Evolutionary conservation across 2,329 filamentous ascomycete genomes (phyloP).

Genomic region (Thelonectria discophora): DNA sequence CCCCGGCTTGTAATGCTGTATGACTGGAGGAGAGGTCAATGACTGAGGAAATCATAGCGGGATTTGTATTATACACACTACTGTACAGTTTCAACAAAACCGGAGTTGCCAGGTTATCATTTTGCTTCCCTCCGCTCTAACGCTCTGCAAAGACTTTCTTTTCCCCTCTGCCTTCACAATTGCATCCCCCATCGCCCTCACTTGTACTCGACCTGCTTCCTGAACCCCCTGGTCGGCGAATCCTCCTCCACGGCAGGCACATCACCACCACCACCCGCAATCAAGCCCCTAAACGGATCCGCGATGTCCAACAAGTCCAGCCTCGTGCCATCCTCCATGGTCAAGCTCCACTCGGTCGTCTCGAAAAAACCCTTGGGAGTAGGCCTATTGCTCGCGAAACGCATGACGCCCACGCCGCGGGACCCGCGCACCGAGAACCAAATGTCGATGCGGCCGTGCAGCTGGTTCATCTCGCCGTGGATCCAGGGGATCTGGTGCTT

Average conservation of each 20-base stretch:
- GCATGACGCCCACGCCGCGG: slow-evolving; percentile 74
- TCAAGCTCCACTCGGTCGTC: slow-evolving; percentile 90
- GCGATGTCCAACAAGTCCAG: slow-evolving; percentile 78
- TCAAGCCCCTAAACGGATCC: slow-evolving; percentile 71
- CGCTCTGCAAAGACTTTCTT: background rate
- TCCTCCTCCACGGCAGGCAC: slow-evolving; percentile 48
- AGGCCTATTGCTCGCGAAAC: slow-evolving; percentile 79
- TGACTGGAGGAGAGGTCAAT: too few species aligned
- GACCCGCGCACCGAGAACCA: slow-evolving; percentile 86
- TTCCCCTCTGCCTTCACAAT: too few species aligned
- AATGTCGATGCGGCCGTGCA: slow-evolving; percentile 91
- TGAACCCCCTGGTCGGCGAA: slow-evolving; percentile 58
- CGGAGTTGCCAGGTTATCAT: slow-evolving; percentile 38
- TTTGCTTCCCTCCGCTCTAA: slow-evolving; percentile 24
- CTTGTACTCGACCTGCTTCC: slow-evolving; percentile 56
- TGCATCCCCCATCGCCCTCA: slow-evolving; percentile 17
- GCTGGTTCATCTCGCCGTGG: slow-evolving; percentile 87
- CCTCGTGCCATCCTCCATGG: slow-evolving; percentile 65
- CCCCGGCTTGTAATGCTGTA: too few species aligned
- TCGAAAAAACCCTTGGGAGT: slow-evolving; percentile 73
- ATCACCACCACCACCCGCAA: slow-evolving; percentile 54
- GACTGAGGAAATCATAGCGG: slow-evolving; percentile 43
- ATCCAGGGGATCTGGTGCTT: slow-evolving; percentile 83
- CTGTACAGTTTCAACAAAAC: slow-evolving; percentile 44
- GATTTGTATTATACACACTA: slow-evolving; percentile 53